These are phyloP conservation scores for Claviceps cyperi DNA, from an alignment of 2,329 filamentous ascomycete species.

Conservation along the genomic window DNA sequence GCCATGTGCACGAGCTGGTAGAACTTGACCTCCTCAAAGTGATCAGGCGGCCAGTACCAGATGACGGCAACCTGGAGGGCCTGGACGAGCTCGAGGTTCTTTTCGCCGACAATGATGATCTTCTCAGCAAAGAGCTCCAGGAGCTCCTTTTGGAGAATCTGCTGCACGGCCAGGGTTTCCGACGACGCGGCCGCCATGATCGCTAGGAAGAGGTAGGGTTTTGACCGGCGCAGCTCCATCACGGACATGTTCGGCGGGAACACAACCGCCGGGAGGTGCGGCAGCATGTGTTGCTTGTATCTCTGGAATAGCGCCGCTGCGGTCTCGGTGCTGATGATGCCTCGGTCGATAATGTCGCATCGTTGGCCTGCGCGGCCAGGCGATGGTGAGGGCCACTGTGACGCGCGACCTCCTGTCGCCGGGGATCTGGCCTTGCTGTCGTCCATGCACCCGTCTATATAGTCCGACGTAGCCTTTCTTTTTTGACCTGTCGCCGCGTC, in stretches of 20 bases:
- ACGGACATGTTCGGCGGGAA: conserved; percentile 40
- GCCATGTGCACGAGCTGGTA: conserved; percentile 76
- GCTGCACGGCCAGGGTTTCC: conserved; percentile 41
- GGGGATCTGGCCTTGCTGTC: neutral
- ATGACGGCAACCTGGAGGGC: conserved; percentile 60
- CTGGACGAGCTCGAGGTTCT: conserved; percentile 72
- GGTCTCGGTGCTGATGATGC: conserved; percentile 39
- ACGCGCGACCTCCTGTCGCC: neutral
- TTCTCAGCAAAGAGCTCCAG: conserved; percentile 61
- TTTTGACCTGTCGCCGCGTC: conserved; percentile 14
- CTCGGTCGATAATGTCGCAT: conserved; percentile 42
- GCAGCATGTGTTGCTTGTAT: conserved; percentile 45
- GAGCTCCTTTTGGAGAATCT: conserved; percentile 50
- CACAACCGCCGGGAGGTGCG: conserved; percentile 47
- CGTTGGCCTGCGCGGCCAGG: neutral
- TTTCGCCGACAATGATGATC: conserved; percentile 61
- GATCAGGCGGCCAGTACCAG: conserved; percentile 75
- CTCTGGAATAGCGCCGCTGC: conserved; percentile 41
- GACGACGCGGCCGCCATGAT: conserved; percentile 52
- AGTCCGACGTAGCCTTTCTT: conserved; percentile 16
- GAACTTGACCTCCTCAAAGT: conserved; percentile 77
- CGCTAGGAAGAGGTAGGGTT: conserved; percentile 55
- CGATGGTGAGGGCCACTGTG: neutral
- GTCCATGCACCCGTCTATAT: conserved; percentile 6
- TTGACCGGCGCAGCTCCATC: conserved; percentile 39